A percentile compares a stretch with the other conserved stretches of the same genome.
Conservation (phyloP, 352 stramenopile species). For the Saprolegnia parasitica region DNA sequence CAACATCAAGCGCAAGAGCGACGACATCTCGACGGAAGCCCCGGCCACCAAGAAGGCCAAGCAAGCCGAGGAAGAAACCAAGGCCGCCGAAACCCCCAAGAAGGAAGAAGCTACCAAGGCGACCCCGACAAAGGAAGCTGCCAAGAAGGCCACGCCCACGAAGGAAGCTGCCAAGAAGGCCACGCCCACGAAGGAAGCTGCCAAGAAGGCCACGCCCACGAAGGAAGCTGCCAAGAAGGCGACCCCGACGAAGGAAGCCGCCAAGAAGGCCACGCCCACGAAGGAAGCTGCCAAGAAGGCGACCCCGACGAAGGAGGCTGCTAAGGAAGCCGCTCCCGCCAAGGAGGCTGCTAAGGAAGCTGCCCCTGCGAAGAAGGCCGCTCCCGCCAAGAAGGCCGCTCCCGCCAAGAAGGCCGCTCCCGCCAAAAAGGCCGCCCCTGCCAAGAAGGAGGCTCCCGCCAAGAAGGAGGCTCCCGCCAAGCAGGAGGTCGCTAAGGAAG, state of each 20-base stretch:
- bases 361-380: slow-evolving; percentile 18
- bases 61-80: slow-evolving; percentile 9
- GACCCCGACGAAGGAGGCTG: slow-evolving; percentile 18
- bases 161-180: slow-evolving; percentile 24
- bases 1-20: slow-evolving; percentile 59
- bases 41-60: slow-evolving; percentile 31
- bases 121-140: slow-evolving; percentile 28
- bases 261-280: slow-evolving; percentile 30
- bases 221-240: slow-evolving; percentile 29
- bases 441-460: slow-evolving; percentile 16
- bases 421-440: slow-evolving; percentile 25
- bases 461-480: slow-evolving; percentile 21
- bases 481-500: slow-evolving; percentile 26
- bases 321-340: slow-evolving; percentile 25
- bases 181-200: slow-evolving; percentile 20
- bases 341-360: slow-evolving; percentile 26
- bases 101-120: slow-evolving; percentile 31
- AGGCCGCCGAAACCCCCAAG: slow-evolving; percentile 24
- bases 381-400: slow-evolving; percentile 19
- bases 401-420: slow-evolving; percentile 21
- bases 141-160: slow-evolving; percentile 33
- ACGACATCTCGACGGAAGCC: slow-evolving; percentile 14
- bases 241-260: slow-evolving; percentile 23
- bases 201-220: slow-evolving; percentile 32
- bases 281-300: slow-evolving; percentile 26